Conservation (phyloP, 129 eudicot species). For the Helichrysum umbraculigerum region DNA sequence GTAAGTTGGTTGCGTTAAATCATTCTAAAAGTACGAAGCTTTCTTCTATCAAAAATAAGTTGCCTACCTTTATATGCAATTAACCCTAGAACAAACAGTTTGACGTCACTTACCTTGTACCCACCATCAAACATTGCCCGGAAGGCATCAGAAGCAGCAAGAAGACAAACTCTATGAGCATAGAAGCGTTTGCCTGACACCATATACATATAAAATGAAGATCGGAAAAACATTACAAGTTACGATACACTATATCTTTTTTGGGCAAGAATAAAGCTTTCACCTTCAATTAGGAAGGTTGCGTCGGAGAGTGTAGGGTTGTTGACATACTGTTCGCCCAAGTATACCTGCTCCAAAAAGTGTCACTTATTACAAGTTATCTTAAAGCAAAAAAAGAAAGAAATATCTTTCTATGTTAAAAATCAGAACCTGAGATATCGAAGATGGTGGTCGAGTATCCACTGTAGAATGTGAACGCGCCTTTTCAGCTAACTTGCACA, state of each 20-base stretch:
- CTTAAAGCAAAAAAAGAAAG: neutral
- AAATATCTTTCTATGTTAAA: neutral
- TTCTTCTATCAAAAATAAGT: no score
- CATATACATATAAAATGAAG: neutral
- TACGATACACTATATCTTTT: neutral
- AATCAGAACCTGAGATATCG: constrained; percentile 38
- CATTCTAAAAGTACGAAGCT: no score
- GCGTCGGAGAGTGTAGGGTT: constrained; percentile 76
- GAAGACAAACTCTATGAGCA: constrained; percentile 68
- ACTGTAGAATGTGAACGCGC: constrained; percentile 47
- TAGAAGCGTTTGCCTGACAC: constrained; percentile 55
- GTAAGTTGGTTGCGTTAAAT: no score
- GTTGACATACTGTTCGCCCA: constrained; percentile 85
- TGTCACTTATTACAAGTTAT: neutral
- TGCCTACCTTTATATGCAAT: no score
- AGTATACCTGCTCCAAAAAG: constrained; percentile 58
- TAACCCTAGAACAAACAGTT: neutral
- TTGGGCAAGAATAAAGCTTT: neutral
- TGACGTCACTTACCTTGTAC: constrained; percentile 40
- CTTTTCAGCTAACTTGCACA: constrained; percentile 55
- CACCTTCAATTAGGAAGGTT: constrained; percentile 70
- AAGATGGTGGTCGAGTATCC: constrained; percentile 66
- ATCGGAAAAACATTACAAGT: neutral
- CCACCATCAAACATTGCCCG: constrained; percentile 81
- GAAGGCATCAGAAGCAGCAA: constrained; percentile 70